A percentile compares a stretch with the other conserved stretches of the same genome.
Conservation (phyloP, 2,329 filamentous ascomycete species). For the Rachicladosporium sp. region DNA sequence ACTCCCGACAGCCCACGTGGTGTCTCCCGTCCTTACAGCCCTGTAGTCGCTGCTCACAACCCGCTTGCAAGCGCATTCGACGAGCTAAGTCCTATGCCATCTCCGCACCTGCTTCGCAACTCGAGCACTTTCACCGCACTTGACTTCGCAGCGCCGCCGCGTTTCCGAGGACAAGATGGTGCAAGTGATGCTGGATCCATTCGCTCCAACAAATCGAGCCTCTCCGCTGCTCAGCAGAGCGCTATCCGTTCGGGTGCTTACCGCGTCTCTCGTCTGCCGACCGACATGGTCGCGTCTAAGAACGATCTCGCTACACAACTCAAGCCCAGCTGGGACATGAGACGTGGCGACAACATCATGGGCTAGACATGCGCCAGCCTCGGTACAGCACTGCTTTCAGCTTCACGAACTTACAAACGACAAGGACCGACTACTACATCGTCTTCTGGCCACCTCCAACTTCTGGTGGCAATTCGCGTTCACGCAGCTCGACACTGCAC, state of each 20-base stretch:
- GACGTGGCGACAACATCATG: conserved; percentile 7
- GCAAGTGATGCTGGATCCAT: conserved; percentile 37
- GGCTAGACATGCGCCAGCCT: background rate
- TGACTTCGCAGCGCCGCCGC: conserved; percentile 69
- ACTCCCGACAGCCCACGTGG: conserved; percentile 48
- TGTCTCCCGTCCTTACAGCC: conserved; percentile 55
- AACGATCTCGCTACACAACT: conserved; percentile 50
- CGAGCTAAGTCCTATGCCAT: conserved; percentile 72
- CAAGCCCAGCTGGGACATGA: conserved; percentile 44
- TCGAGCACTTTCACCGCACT: conserved; percentile 66
- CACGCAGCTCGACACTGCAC: too few relatives aligned
- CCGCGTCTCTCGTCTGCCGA: conserved; percentile 72
- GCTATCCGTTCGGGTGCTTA: conserved; percentile 75
- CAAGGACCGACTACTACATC: too few relatives aligned
- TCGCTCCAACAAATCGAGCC: conserved; percentile 62
- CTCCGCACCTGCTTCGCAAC: conserved; percentile 70
- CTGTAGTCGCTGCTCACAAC: conserved; percentile 59
- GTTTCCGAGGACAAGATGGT: conserved; percentile 47
- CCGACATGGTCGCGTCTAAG: conserved; percentile 66
- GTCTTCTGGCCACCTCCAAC: too few relatives aligned
- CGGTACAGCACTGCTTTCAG: too few relatives aligned
- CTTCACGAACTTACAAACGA: too few relatives aligned
- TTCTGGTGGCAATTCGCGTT: too few relatives aligned
- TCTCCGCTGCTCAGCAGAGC: conserved; percentile 56
- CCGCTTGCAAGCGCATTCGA: conserved; percentile 77